Evolutionary conservation across 768 basidiomycete species (phyloP).

Genomic region (Brasilioporus rufonigricans): DNA sequence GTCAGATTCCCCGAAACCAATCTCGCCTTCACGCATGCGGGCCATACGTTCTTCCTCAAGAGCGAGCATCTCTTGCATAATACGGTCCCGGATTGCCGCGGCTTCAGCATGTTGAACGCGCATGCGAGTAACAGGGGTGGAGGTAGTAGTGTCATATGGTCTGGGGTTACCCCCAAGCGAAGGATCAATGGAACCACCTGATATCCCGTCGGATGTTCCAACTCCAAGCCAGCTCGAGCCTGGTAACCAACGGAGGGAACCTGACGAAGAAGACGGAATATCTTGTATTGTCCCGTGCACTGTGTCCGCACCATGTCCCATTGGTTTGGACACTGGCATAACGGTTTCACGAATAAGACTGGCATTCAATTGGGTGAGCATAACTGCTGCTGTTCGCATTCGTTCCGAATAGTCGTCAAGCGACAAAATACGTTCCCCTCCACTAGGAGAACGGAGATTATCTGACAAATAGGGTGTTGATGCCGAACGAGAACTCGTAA

Average conservation of each 20-base stretch:
- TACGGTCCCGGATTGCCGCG: conserved; percentile 85
- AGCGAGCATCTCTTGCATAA: conserved; percentile 98
- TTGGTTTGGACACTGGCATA: conserved; percentile 21
- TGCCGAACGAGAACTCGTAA: conserved; percentile 9
- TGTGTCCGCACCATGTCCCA: conserved; percentile 1
- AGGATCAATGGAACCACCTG: conserved; percentile 31
- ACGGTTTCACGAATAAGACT: conserved; percentile 61
- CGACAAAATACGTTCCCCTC: conserved; percentile 48
- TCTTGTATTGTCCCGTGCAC: conserved; percentile 10
- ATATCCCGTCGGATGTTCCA: conserved; percentile 18
- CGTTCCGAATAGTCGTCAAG: conserved; percentile 97
- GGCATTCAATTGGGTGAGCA: conserved; percentile 95
- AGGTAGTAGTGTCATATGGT: conserved; percentile 24
- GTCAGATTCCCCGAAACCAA: conserved; percentile 52
- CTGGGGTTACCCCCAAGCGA: conserved; percentile 27
- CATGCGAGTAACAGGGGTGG: conserved; percentile 49
- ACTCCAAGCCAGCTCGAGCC: conserved; percentile 51
- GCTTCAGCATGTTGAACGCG: conserved; percentile 82
- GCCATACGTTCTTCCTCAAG: conserved; percentile 97
- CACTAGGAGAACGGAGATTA: conserved; percentile 3
- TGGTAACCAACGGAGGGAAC: conserved; percentile 50
- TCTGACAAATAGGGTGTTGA: conserved; percentile 2
- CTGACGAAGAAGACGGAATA: conserved; percentile 14
- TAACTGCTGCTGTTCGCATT: conserved; percentile 97
- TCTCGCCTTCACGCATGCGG: conserved; percentile 78